Percentiles rank a stretch among this genome's conserved stretches.
Evolutionary conservation across 2,329 filamentous ascomycete genomes (phyloP).

Genomic region (Truncatella angustata): DNA sequence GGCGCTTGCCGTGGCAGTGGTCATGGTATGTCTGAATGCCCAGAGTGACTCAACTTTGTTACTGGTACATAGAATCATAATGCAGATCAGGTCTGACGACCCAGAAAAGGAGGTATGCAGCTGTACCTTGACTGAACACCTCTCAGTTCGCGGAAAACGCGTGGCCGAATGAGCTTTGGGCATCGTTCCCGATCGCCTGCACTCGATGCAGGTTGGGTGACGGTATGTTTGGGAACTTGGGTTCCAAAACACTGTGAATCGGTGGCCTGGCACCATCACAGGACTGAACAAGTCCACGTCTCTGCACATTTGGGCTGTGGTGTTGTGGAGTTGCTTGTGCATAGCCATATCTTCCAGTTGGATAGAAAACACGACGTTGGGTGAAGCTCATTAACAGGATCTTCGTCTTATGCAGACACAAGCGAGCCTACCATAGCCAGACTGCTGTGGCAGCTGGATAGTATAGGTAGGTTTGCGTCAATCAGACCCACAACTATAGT

Average conservation of each 20-base stretch:
- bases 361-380: not conserved
- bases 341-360: not conserved
- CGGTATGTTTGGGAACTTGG: not conserved
- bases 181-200: not conserved
- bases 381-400: not conserved
- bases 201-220: not conserved
- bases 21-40: not conserved
- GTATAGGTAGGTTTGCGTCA: not conserved
- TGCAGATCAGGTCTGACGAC: no score
- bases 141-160: no score
- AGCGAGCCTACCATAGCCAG: not conserved
- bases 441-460: not conserved
- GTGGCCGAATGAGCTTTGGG: not conserved
- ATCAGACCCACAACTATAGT: not conserved
- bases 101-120: no score
- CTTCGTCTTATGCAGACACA: not conserved
- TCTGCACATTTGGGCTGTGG: not conserved
- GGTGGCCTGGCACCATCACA: not conserved
- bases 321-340: slow-evolving; percentile 5
- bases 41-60: not conserved
- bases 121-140: no score
- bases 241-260: not conserved
- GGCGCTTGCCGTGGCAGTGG: not conserved
- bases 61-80: no score
- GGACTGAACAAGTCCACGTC: not conserved